Conservation (phyloP, 2,329 filamentous ascomycete genomes). For the Hymenoscyphus fraxineus region DNA sequence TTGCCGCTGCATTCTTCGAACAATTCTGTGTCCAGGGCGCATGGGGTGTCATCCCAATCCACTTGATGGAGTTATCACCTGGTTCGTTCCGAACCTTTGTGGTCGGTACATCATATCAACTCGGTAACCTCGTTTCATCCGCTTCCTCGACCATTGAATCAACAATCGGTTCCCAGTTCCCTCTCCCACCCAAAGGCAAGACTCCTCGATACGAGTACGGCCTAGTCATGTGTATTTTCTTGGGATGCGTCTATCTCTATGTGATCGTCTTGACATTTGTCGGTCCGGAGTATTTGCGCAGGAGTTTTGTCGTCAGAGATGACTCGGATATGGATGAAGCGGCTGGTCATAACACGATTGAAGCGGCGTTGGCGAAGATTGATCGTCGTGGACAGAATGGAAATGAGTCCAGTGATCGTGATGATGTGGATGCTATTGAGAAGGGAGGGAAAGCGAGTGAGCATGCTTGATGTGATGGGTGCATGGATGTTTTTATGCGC, state of each 20-base stretch:
- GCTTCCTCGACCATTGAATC: conserved; percentile 76
- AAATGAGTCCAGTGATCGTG: background rate
- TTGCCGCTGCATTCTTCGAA: conserved; percentile 80
- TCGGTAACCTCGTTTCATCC: conserved; percentile 71
- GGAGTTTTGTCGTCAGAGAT: conserved; percentile 44
- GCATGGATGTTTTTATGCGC: no score
- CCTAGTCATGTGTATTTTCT: conserved; percentile 85
- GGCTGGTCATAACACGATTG: conserved; percentile 35
- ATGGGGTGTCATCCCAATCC: conserved; percentile 71
- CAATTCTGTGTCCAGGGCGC: conserved; percentile 76
- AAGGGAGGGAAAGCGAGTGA: background rate
- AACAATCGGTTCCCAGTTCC: conserved; percentile 70
- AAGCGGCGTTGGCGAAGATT: conserved; percentile 28
- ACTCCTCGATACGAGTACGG: conserved; percentile 67
- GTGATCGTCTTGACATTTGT: conserved; percentile 53
- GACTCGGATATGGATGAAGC: conserved; percentile 45
- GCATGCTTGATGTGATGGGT: background rate
- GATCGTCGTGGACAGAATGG: conserved; percentile 6
- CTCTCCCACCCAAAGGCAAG: conserved; percentile 54
- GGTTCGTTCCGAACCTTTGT: conserved; percentile 68
- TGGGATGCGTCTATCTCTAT: conserved; percentile 59
- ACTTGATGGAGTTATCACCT: conserved; percentile 70
- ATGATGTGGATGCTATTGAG: background rate
- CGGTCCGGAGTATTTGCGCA: conserved; percentile 46
- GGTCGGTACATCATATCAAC: conserved; percentile 68